These are phyloP conservation scores for Heritiera fomes DNA, from an alignment of 345 rosid species.

Conservation along the genomic window DNA sequence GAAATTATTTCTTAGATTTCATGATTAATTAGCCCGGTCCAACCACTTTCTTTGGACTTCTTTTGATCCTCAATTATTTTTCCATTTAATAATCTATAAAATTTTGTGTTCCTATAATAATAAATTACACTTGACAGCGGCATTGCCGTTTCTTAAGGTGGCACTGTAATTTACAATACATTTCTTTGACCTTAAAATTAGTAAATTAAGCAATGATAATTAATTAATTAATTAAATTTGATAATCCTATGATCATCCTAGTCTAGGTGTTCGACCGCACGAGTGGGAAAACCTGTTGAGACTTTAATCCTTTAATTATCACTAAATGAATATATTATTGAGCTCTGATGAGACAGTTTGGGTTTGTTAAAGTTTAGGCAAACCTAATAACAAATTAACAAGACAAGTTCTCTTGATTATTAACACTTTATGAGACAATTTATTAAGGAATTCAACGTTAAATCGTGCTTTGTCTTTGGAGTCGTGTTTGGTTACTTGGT, in stretches of 20 bases:
- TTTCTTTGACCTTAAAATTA: slow-evolving; percentile 21
- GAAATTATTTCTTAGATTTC: too few species aligned
- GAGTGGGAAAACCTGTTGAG: slow-evolving; percentile 40
- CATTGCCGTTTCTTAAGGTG: slow-evolving; percentile 40
- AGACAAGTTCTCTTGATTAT: slow-evolving; percentile 15
- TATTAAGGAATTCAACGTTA: slow-evolving; percentile 9
- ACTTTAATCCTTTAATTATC: neutral
- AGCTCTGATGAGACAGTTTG: slow-evolving; percentile 7
- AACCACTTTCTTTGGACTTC: neutral
- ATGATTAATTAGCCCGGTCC: too few species aligned
- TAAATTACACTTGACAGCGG: slow-evolving; percentile 1
- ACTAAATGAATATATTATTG: neutral
- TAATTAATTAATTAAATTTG: neutral
- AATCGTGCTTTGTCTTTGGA: neutral
- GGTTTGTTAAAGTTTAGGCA: slow-evolving; percentile 39
- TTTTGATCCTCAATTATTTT: neutral
- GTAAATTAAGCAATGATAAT: slow-evolving; percentile 14
- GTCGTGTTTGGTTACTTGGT: slow-evolving; percentile 9
- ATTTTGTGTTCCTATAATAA: neutral
- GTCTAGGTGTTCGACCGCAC: slow-evolving; percentile 53
- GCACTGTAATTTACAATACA: slow-evolving; percentile 32
- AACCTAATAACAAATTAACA: neutral
- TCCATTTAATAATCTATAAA: neutral
- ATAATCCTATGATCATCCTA: too few species aligned
- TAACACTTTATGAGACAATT: slow-evolving; percentile 7